A percentile compares a stretch with the other conserved stretches of the same genome.
These are phyloP conservation scores for Picochlorum sp. DNA, from an alignment of 139 green algal genomes.

Conservation along the genomic window DNA sequence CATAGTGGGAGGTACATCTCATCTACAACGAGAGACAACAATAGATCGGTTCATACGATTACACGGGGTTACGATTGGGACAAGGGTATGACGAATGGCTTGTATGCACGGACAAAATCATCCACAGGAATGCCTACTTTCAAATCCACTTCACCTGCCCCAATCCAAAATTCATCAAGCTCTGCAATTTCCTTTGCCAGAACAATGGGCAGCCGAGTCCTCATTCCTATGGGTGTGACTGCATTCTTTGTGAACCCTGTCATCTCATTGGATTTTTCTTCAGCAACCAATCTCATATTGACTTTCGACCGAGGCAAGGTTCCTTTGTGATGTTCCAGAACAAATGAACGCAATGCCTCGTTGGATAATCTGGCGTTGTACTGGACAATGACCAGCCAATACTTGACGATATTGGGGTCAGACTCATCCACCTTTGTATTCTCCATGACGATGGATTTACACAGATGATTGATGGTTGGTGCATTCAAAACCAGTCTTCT, in stretches of 20 bases:
- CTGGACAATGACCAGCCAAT: constrained; percentile 66
- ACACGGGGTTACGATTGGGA: constrained; percentile 31
- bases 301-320: constrained; percentile 34
- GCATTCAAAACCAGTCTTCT: constrained; percentile 36
- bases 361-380: constrained; percentile 64
- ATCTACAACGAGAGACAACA: no score
- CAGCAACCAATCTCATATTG: constrained; percentile 76
- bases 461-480: constrained; percentile 53
- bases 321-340: constrained; percentile 50
- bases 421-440: constrained; percentile 47
- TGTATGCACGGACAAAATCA: constrained; percentile 58
- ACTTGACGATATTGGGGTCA: constrained; percentile 28
- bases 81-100: constrained; percentile 46
- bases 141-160: constrained; percentile 81
- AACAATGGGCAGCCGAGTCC: constrained; percentile 64
- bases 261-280: constrained; percentile 51
- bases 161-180: constrained; percentile 65
- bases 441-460: constrained; percentile 82
- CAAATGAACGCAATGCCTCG: constrained; percentile 66
- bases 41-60: no score
- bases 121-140: constrained; percentile 49
- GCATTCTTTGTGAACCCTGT: constrained; percentile 73
- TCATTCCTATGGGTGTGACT: constrained; percentile 69
- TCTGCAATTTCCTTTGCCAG: constrained; percentile 54
- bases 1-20: no score